These are phyloP conservation scores for Microcos paniculata DNA, from an alignment of 345 rosid genomes.

Conservation along the genomic window DNA sequence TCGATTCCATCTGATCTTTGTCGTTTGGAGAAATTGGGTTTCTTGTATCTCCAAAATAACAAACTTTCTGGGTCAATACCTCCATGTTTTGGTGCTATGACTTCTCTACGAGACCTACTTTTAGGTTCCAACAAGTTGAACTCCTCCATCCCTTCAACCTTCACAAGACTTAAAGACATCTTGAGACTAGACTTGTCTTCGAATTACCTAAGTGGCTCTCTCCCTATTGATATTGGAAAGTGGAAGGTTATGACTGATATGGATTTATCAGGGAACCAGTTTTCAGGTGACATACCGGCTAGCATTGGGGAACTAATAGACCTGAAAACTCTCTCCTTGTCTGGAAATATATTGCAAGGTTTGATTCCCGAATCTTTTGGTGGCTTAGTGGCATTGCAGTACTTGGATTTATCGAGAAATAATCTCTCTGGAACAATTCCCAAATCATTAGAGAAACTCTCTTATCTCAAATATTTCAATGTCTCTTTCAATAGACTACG, in stretches of 20 bases:
- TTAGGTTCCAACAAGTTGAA: constrained; percentile 8
- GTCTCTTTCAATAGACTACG: constrained; percentile 16
- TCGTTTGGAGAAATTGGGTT: not conserved
- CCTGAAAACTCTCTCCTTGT: constrained; percentile 1
- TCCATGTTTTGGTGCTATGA: not conserved
- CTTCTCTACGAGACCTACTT: not conserved
- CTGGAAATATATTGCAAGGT: constrained; percentile 12
- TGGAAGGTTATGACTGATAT: not conserved
- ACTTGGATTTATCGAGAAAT: constrained; percentile 21
- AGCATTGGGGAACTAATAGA: not conserved
- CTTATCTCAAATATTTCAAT: not conserved
- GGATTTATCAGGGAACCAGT: constrained; percentile 18
- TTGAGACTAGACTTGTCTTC: constrained; percentile 12
- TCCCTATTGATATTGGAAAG: constrained; percentile 12
- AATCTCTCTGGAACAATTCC: constrained; percentile 24
- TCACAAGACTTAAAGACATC: constrained; percentile 14
- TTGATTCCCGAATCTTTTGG: constrained; percentile 23
- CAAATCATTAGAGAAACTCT: constrained; percentile 12
- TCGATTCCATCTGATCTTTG: not conserved
- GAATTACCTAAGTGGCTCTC: constrained; percentile 7
- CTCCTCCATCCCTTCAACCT: constrained; percentile 10
- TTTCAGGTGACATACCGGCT: constrained; percentile 16
- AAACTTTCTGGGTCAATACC: not conserved
- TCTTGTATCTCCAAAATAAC: not conserved
- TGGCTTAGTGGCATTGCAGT: constrained; percentile 6